A percentile compares a stretch with the other conserved stretches of the same genome.
phyloP scores from a whole-genome alignment of 2,329 filamentous ascomycete genomes.

The Talaromyces sp. region DNA sequence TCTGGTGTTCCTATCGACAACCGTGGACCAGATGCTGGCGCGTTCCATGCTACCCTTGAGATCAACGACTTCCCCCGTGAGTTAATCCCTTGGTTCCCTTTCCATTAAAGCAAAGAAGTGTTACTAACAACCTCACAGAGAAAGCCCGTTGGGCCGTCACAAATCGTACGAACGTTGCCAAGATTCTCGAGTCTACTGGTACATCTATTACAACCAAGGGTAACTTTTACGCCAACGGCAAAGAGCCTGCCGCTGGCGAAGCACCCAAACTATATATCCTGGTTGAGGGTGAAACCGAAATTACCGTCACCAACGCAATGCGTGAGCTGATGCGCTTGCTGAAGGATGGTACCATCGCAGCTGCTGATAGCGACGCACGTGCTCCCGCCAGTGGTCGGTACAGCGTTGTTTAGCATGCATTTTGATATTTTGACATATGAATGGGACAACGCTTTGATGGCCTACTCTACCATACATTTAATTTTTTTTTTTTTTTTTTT shows the following conservation, averaged over 20 bases:
- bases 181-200: slow-evolving; percentile 92
- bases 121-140: slow-evolving; percentile 50
- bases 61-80: slow-evolving; percentile 96
- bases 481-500: too few relatives aligned
- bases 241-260: slow-evolving; percentile 72
- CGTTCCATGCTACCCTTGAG: slow-evolving; percentile 94
- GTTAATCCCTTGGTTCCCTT: slow-evolving; percentile 25
- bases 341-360: slow-evolving; percentile 86
- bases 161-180: slow-evolving; percentile 96
- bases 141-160: slow-evolving; percentile 99
- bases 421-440: neutral
- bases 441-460: neutral
- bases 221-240: slow-evolving; percentile 80
- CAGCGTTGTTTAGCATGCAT: slow-evolving; percentile 66
- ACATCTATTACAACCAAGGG: slow-evolving; percentile 98
- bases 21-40: slow-evolving; percentile 94
- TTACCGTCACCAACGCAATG: slow-evolving; percentile 88
- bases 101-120: neutral
- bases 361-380: slow-evolving; percentile 81
- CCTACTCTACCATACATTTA: too few relatives aligned
- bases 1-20: slow-evolving; percentile 96
- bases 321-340: slow-evolving; percentile 84
- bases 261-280: slow-evolving; percentile 97
- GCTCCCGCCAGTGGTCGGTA: slow-evolving; percentile 81
- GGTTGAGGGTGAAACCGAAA: slow-evolving; percentile 94